Evolutionary conservation across 345 rosid genomes (phyloP), one percentile per base, ranked within the genome.

Genomic region (Pistacia vera): DNA sequence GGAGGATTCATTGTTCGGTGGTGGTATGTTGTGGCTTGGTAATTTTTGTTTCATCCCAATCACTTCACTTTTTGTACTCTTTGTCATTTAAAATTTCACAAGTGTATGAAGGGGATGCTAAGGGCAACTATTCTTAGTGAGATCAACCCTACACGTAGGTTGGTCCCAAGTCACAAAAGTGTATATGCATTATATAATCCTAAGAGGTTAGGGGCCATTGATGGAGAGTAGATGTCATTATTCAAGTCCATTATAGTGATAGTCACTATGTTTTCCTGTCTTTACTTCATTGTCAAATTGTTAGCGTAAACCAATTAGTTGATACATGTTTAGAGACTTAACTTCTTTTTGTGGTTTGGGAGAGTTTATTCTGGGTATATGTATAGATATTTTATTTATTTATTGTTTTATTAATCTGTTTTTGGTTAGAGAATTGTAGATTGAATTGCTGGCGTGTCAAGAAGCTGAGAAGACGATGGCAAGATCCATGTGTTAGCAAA

Each of bases 91-190:
- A 33, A 74, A 35, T 28, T 64, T 22, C 17, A 16, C 4, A 52
- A 65, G 41, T 54, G 66, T 61, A 46, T 54, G 67, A 16, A 61
- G 44, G 12, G 67, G 79, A 81, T 76, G 30, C 25, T 4, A 33
- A 55, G 49, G 16, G 48, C 41, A 36, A 61, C 11, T 17, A 44
- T 54, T 20, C 28, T 28, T 57, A 14, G 46, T 13, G 46, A 76
- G 78, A 71, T 74, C 76, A 60, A 63, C 79, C 76, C 5, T 44
- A 67, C 78, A 79, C 78, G 55, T 74, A 73, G 0, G 36, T 46
- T 52, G 61, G 64, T 20, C 63, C 63, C 62, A 35, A 54, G 52
- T 38, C 36, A 22, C 35, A 13, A 13, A 35, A 58, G 41, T 58
- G 22, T 41, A 35, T 22, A 22, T 64, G 55, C 63, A 64, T 65